Percentiles rank a stretch among this genome's conserved stretches.
phyloP scores from a whole-genome alignment of 192 early-diverging fungal genomes.

The Spizellomyces sp. region DNA sequence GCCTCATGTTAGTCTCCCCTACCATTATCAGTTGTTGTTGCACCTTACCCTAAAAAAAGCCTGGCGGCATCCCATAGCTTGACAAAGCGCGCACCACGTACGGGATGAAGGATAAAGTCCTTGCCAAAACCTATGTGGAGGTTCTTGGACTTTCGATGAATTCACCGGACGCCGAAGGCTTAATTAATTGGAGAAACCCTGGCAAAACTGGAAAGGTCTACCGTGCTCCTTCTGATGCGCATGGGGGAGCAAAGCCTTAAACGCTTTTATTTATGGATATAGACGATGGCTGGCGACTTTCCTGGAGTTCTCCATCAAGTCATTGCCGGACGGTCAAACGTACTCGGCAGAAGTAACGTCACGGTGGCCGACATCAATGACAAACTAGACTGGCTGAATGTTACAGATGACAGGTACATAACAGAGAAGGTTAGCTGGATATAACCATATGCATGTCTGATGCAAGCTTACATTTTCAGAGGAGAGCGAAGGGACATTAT shows the following conservation, averaged over 20 bases:
- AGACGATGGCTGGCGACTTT: constrained; percentile 69
- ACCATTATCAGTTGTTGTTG: no score
- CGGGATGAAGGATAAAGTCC: constrained; percentile 66
- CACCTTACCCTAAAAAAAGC: not conserved
- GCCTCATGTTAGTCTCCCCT: constrained; percentile 31
- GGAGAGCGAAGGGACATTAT: constrained; percentile 50
- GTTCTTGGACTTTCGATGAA: constrained; percentile 57
- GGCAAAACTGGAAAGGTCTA: constrained; percentile 7
- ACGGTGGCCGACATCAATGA: constrained; percentile 67
- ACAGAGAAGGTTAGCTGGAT: no score
- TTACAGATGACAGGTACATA: constrained; percentile 30
- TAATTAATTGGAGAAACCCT: constrained; percentile 75
- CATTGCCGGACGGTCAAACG: constrained; percentile 20
- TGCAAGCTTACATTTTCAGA: constrained; percentile 16
- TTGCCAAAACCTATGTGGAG: constrained; percentile 67
- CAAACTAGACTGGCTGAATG: constrained; percentile 50
- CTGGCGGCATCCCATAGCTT: constrained; percentile 28
- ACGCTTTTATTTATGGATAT: not conserved
- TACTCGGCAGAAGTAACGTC: constrained; percentile 41
- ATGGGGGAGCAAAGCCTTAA: not conserved
- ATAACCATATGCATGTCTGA: no score
- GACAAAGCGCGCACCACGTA: constrained; percentile 62
- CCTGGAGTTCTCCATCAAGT: constrained; percentile 55
- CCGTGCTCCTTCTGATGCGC: not conserved
- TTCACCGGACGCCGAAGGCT: constrained; percentile 66